Evolutionary conservation across 345 rosid genomes (phyloP), one percentile per base, ranked within the genome.

Genomic region (Pugionium dolabratum): DNA sequence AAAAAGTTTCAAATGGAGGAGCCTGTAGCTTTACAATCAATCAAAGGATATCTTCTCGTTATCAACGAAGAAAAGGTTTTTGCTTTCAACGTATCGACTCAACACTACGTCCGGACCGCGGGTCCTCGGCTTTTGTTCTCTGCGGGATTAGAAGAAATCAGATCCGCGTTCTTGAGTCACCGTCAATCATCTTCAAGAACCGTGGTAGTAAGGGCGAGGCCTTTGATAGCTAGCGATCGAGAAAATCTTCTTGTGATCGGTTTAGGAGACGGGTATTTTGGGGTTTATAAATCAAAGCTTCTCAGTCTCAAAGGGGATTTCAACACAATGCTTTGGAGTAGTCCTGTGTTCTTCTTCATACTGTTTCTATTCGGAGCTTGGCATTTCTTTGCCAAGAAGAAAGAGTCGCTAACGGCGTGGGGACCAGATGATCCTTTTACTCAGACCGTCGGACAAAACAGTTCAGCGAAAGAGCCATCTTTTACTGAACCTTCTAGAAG

Each of bases 341-440:
- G 87, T 49, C 99, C 97, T 5, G 95, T 90, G 64, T 59, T 90
- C 71, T 82, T 94, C 60, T 90, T 94, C 77, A 64, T 94, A 62
- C 69, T 88, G 62, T 86, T 94, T 77, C 74, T 94, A n/a, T 88
- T 90, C 41, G 92, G 84, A 40, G 90, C 95, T 7, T 94, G 99
- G 97, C 89, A 88, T 51, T 88, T 94, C 63, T 94, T 94, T 26
- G 90, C 99, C 4, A 90, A 90, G 95, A 94, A 94, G 85, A 90
- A 94, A 78, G 97, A 90, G 43, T 87, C 86, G 0, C 84, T 88
- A 35, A 88, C 95, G 0, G 86, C 96, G 0, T 90, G 97, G 96
- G 99, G 97, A 64, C 84, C 95, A 0, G 94, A 90, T 37, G 97
- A 93, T 64, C 95, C 95, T 4, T 93, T 93, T 49, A 79, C 73